These are phyloP conservation scores for Trypanosoma rangeli DNA, from an alignment of 208 protist genomes.

Conservation along the genomic window DNA sequence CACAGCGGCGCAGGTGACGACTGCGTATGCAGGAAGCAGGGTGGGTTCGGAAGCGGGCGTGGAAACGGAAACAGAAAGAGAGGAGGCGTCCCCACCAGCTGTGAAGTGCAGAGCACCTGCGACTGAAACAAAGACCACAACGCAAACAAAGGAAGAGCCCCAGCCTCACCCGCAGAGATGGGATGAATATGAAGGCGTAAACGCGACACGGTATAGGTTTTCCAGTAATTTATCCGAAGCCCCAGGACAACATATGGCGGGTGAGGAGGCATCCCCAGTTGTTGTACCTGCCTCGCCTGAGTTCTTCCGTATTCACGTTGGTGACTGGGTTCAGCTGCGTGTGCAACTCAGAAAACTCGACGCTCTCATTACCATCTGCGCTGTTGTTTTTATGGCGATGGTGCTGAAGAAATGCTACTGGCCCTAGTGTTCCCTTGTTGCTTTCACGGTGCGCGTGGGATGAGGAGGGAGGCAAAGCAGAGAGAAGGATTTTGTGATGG, in stretches of 20 bases:
- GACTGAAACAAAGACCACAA: neutral
- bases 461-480: no score
- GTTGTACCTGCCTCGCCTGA: neutral
- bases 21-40: neutral
- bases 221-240: neutral
- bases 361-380: conserved; percentile 7
- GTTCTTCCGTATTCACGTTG: conserved; percentile 16
- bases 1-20: neutral
- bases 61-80: neutral
- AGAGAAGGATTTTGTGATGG: no score
- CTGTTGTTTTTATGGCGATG: conserved; percentile 10
- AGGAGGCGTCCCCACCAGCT: neutral
- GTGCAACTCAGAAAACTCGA: conserved; percentile 6
- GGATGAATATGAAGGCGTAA: neutral
- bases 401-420: conserved; percentile 23
- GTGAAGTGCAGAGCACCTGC: neutral
- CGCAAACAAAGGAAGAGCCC: neutral
- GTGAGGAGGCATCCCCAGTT: neutral
- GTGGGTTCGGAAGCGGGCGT: neutral
- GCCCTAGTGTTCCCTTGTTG: neutral
- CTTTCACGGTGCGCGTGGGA: neutral
- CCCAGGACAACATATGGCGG: neutral
- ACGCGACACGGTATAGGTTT: neutral
- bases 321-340: neutral
- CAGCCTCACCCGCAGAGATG: neutral